A percentile compares a stretch with the other conserved stretches of the same genome.
Evolutionary conservation across 768 basidiomycete species (phyloP).

Genomic region (Boletus pseudo-olivaceus): DNA sequence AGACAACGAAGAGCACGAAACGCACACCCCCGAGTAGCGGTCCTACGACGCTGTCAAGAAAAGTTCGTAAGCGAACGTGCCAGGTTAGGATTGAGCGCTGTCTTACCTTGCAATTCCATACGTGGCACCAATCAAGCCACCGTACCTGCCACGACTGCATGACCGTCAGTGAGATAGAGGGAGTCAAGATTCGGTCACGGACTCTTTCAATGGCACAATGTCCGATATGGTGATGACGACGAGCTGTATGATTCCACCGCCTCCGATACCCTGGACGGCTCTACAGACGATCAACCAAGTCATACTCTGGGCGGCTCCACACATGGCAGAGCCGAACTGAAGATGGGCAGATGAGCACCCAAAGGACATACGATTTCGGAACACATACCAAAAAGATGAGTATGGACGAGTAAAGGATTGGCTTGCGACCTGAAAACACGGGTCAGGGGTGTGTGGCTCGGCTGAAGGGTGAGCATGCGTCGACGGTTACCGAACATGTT

Average conservation of each 20-base stretch:
- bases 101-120: constrained; percentile 64
- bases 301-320: constrained; percentile 78
- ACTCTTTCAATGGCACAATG: constrained; percentile 79
- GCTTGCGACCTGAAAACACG: constrained; percentile 52
- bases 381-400: constrained; percentile 58
- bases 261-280: constrained; percentile 82
- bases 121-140: constrained; percentile 69
- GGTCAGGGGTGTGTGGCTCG: constrained; percentile 24
- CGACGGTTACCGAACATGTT: constrained; percentile 42
- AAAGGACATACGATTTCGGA: not conserved
- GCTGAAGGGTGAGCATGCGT: not conserved
- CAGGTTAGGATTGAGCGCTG: not conserved
- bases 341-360: not conserved
- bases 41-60: constrained; percentile 53
- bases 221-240: constrained; percentile 79
- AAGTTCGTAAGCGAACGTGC: not conserved
- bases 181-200: constrained; percentile 20
- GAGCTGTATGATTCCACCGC: constrained; percentile 74
- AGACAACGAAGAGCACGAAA: not conserved
- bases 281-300: constrained; percentile 73
- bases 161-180: constrained; percentile 14
- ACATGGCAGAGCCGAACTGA: constrained; percentile 75
- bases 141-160: constrained; percentile 70
- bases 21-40: constrained; percentile 81
- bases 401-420: constrained; percentile 64